These are phyloP conservation scores for Podospora sp. DNA, from an alignment of 495 filamentous ascomycete species.

Conservation along the genomic window DNA sequence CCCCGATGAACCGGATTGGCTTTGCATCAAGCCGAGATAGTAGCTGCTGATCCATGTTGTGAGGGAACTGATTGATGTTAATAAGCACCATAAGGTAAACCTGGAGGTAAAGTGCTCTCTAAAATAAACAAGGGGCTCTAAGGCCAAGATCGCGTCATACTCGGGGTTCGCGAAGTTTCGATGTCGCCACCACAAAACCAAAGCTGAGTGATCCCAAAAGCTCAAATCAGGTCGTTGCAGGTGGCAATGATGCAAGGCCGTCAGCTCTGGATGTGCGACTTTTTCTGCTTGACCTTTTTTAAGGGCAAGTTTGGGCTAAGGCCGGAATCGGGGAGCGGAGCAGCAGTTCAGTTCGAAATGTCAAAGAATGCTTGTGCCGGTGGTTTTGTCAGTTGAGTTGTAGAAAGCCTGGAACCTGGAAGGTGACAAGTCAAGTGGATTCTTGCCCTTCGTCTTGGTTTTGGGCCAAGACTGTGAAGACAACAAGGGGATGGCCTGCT, in stretches of 20 bases:
- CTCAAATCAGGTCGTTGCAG: neutral
- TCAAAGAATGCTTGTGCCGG: neutral
- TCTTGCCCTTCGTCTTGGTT: neutral
- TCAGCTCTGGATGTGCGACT: neutral
- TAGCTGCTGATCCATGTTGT: neutral
- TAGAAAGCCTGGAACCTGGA: no score
- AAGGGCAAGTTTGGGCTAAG: no score
- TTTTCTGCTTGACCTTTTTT: neutral
- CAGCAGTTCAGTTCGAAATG: no score
- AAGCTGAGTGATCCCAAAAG: neutral
- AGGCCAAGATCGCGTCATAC: neutral
- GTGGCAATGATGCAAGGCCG: neutral
- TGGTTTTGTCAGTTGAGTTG: no score
- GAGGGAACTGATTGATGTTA: no score
- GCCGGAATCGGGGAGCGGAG: neutral
- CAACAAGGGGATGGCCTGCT: neutral
- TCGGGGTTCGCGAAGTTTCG: neutral
- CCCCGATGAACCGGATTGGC: neutral
- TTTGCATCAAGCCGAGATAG: neutral
- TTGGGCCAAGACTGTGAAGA: neutral
- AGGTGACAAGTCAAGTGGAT: neutral
- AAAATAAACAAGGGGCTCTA: no score
- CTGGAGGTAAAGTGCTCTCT: no score
- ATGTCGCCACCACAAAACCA: neutral
- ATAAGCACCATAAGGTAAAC: no score